These are phyloP conservation scores for Candida incommunis DNA, from an alignment of 805 yeast genomes.

Conservation along the genomic window DNA sequence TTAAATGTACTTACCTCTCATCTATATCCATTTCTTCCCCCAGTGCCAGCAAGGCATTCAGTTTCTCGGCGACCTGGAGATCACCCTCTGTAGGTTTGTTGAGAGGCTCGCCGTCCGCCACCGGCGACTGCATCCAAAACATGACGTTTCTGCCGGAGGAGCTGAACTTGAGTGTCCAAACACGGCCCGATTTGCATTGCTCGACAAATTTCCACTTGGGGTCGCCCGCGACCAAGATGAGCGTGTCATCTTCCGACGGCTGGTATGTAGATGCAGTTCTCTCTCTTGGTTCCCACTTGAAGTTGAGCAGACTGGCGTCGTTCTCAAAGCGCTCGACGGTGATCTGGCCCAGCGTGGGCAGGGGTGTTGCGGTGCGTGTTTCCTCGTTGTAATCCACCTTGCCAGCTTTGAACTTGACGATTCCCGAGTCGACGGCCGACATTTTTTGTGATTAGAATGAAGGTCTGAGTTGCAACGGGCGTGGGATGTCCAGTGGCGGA, in stretches of 20 bases:
- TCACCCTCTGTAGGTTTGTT: constrained; percentile 46
- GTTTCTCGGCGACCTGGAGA: constrained; percentile 30
- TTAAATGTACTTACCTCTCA: constrained; percentile 2
- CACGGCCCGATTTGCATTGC: constrained; percentile 66
- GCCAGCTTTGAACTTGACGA: constrained; percentile 58
- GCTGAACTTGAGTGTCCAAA: constrained; percentile 49
- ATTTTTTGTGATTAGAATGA: no score
- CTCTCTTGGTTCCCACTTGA: constrained; percentile 60
- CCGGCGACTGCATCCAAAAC: constrained; percentile 64
- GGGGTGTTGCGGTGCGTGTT: constrained; percentile 53
- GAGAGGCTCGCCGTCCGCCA: constrained; percentile 43
- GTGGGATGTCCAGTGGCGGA: no score
- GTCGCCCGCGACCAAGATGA: constrained; percentile 73
- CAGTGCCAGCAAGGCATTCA: constrained; percentile 19
- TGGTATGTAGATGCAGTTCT: constrained; percentile 24
- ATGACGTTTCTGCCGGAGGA: constrained; percentile 43
- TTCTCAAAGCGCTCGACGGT: constrained; percentile 48
- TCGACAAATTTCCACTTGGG: constrained; percentile 59
- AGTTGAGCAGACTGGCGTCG: constrained; percentile 57
- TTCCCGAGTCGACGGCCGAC: neutral
- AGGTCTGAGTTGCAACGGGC: no score
- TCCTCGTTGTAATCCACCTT: constrained; percentile 47
- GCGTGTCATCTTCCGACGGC: constrained; percentile 32
- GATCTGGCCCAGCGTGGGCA: constrained; percentile 52
- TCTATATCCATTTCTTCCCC: constrained; percentile 23